Evolutionary conservation across 2,329 filamentous ascomycete genomes (phyloP), one percentile per base, ranked within the genome.

Genomic region (Immersiporthe knoxdaviesiana): DNA sequence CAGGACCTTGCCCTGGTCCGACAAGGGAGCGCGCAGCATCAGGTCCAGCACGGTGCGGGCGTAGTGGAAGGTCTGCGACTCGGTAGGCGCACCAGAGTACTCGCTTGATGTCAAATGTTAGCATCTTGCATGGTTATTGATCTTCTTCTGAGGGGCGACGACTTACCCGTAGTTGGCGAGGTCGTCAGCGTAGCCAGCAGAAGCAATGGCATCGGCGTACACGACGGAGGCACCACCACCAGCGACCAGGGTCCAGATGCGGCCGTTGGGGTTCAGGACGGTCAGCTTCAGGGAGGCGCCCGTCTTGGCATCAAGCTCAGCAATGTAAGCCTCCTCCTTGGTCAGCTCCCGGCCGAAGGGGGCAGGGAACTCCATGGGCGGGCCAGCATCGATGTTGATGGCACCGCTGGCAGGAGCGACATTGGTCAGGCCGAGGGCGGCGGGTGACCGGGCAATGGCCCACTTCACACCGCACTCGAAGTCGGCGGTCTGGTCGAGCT

Each of bases 181-280:
- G 83, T 99, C 94, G 77, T 93, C 90, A 73, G 97, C 94, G 81
- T 97, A 98, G 74, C 96, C 96, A 78, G 93, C 90, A 72, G 94
- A 97, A 75, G 96, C 96, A 82, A 99, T 99, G 82, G 96, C 96
- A 80, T 99, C 96, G 73, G 96, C 96, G 82, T 99, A 99, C 75
- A 99, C 96, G 77, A 99, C 96, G 63, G 96, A 99, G 73, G 96
- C 96, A 93, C 96, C 96, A 89, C 96, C 96, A 91, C 96, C 96
- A 77, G 96, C 96, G 74, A 99, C 96, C 73, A 99, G 88, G 71
- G 96, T 99, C 96, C 96, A 99, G 81, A 99, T 91, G 78, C 96
- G 93, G 75, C 96, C 96, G 77, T 87, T 89, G 77, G 91, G 81
- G 86, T 99, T 99, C 76, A 99, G 89, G 75, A 99, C 92, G 72